These are phyloP conservation scores for Fusarium sp. DNA, from an alignment of 2,329 filamentous ascomycete genomes.

Conservation along the genomic window DNA sequence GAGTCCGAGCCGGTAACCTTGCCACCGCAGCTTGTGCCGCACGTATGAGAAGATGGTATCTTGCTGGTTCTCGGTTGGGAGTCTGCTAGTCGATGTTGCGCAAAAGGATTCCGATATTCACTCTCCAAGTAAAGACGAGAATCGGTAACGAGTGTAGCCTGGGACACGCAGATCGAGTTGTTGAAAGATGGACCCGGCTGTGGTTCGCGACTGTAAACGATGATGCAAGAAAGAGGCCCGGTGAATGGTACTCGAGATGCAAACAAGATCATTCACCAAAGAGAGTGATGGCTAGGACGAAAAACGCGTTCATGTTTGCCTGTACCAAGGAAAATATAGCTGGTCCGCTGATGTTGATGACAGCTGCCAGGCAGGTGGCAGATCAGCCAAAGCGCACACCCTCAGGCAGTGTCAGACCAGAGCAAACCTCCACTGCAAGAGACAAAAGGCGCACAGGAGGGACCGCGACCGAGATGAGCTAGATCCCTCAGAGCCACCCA, in stretches of 20 bases:
- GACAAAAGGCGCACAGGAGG: constrained; percentile 23
- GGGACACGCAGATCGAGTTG: neutral
- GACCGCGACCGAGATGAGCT: constrained; percentile 10
- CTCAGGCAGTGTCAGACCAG: constrained; percentile 22
- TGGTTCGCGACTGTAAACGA: neutral
- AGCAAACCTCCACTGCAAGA: constrained; percentile 1
- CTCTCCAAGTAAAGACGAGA: neutral
- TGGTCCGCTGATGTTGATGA: constrained; percentile 5
- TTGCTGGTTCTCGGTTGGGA: neutral
- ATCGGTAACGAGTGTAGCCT: neutral
- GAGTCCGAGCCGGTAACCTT: neutral
- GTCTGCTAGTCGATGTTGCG: neutral
- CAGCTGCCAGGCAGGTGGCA: constrained; percentile 6
- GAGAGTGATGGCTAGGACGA: neutral
- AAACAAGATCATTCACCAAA: neutral
- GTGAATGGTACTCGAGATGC: neutral
- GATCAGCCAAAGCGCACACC: constrained; percentile 1
- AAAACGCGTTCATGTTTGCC: neutral
- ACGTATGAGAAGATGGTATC: neutral
- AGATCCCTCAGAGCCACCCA: constrained; percentile 13
- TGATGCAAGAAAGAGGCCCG: neutral
- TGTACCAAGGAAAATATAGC: neutral
- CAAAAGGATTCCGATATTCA: neutral
- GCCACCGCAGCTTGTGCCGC: neutral
- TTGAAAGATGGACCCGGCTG: neutral